These are phyloP conservation scores for Mucor velutinosus DNA, from an alignment of 371 early-diverging fungal genomes.

Conservation along the genomic window DNA sequence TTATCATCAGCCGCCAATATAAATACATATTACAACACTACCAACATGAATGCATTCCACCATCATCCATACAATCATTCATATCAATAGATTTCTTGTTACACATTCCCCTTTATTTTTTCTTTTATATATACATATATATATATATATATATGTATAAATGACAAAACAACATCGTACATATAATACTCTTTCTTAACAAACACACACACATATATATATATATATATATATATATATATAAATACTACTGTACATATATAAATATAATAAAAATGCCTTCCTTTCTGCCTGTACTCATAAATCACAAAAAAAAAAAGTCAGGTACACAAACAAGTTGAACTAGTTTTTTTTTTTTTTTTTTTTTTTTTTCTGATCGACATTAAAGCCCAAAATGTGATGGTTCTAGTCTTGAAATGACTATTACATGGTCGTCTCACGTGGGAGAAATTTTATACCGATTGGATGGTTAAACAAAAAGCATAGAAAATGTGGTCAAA, in stretches of 20 bases:
- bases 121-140: not conserved
- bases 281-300: not conserved
- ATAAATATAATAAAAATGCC: not conserved
- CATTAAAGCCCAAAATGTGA: not conserved
- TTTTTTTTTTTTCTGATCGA: not conserved
- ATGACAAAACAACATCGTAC: not conserved
- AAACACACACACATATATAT: no score
- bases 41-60: not conserved
- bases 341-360: not conserved
- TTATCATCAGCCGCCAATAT: constrained; percentile 2
- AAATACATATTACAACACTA: not conserved
- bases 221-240: no score
- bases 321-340: not conserved
- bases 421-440: not conserved
- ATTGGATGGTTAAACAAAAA: constrained; percentile 7
- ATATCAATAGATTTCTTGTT: constrained; percentile 1
- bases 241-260: constrained; percentile 2
- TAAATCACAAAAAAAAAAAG: not conserved
- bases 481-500: constrained; percentile 4
- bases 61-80: not conserved
- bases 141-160: not conserved
- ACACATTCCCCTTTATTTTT: constrained; percentile 1
- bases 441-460: constrained; percentile 4
- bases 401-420: not conserved
- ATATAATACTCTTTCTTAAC: not conserved